Conservation (phyloP, 2,329 filamentous ascomycete species). For the Xylaria sp. region DNA sequence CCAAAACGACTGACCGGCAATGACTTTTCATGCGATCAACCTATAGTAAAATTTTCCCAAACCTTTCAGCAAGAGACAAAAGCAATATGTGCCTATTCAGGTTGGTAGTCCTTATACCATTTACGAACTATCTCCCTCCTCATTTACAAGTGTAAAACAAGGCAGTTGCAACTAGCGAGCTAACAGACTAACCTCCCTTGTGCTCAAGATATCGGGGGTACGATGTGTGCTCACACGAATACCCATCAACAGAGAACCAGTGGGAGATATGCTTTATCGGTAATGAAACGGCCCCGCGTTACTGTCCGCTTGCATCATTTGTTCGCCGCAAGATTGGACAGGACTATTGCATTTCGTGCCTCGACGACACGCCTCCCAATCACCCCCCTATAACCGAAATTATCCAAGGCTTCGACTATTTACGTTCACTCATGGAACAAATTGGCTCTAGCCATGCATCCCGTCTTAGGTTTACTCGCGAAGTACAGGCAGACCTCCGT, state of each 20-base stretch:
- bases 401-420: conserved; percentile 6
- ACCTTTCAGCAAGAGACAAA: not conserved
- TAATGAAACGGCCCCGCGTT: not conserved
- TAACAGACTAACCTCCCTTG: conserved; percentile 2
- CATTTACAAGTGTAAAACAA: not conserved
- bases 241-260: not conserved
- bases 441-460: not conserved
- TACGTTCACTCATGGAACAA: conserved; percentile 4
- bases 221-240: conserved; percentile 24
- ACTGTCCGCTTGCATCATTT: conserved; percentile 16
- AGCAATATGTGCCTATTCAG: conserved; percentile 28
- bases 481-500: conserved; percentile 2
- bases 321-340: conserved; percentile 10
- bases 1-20: not conserved
- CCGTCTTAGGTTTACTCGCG: conserved; percentile 5
- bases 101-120: conserved; percentile 6
- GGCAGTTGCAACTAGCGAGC: conserved; percentile 3
- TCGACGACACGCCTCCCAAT: conserved; percentile 23
- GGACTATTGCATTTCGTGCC: conserved; percentile 23
- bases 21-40: not conserved
- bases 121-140: not conserved
- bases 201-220: conserved; percentile 27
- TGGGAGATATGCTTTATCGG: conserved; percentile 9
- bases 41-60: not conserved
- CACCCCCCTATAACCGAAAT: conserved; percentile 17